Percentiles rank a stretch among this genome's conserved stretches.
Evolutionary conservation across 305 asterid species (phyloP).

Genomic region (Fraxinus platypoda): DNA sequence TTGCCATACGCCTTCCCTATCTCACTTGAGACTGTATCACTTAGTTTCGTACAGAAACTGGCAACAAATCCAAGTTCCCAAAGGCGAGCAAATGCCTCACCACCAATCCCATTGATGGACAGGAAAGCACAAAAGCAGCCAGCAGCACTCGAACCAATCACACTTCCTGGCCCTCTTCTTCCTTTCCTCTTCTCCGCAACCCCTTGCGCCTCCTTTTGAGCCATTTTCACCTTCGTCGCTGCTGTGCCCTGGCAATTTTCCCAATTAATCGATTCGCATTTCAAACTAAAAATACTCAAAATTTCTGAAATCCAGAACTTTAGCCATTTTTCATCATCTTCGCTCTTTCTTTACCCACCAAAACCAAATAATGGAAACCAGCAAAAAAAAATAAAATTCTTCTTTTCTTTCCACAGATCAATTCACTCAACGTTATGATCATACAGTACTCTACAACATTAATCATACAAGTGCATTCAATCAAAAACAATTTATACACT

Average conservation of each 20-base stretch:
- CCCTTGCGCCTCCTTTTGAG: conserved; percentile 92
- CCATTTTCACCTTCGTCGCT: conserved; percentile 91
- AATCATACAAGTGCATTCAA: neutral
- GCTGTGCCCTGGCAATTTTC: conserved; percentile 66
- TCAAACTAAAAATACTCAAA: neutral
- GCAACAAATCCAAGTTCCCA: conserved; percentile 94
- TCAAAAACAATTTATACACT: neutral
- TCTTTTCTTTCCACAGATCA: neutral
- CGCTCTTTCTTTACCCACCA: neutral
- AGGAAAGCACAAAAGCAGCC: conserved; percentile 86
- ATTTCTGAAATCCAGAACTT: neutral
- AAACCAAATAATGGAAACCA: neutral
- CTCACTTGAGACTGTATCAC: conserved; percentile 97
- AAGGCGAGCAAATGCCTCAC: conserved; percentile 49
- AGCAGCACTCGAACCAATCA: conserved; percentile 95
- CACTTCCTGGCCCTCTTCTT: conserved; percentile 94
- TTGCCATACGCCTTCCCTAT: conserved; percentile 95
- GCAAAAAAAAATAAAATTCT: neutral
- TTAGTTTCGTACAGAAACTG: conserved; percentile 92
- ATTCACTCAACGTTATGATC: neutral
- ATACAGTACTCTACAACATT: neutral
- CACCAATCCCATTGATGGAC: conserved; percentile 75
- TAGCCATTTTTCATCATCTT: neutral
- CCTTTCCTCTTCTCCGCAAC: conserved; percentile 95
- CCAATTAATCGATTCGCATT: conserved; percentile 15